Conservation (phyloP, 2,329 filamentous ascomycete genomes). For the Penicillium sp. region DNA sequence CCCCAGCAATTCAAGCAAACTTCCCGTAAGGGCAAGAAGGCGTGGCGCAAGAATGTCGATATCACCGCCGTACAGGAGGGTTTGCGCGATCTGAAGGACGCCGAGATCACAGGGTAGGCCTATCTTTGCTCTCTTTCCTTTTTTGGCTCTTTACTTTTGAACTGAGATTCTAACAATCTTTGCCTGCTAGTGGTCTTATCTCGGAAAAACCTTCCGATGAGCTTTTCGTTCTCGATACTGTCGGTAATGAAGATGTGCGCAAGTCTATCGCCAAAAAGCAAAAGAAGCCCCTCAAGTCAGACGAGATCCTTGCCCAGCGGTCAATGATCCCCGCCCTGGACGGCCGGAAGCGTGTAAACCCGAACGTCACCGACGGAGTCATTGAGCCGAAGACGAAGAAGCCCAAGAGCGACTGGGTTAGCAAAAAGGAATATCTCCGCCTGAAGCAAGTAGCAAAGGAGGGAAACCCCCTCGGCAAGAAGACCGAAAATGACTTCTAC, state of each 20-base stretch:
- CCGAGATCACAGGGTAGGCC: conserved; percentile 80
- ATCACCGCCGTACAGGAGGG: conserved; percentile 81
- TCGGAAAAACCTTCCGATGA: conserved; percentile 78
- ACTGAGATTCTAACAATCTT: conserved; percentile 11
- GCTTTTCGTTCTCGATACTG: conserved; percentile 79
- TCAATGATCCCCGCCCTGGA: conserved; percentile 78
- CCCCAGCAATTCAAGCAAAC: conserved; percentile 82
- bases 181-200: conserved; percentile 68
- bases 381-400: conserved; percentile 67
- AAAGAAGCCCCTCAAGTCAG: conserved; percentile 84
- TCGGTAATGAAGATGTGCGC: conserved; percentile 65
- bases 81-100: conserved; percentile 77
- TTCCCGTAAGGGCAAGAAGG: conserved; percentile 96
- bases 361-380: conserved; percentile 70
- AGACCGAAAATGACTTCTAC: conserved; percentile 60
- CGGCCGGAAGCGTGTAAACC: conserved; percentile 70
- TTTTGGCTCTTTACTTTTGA: not conserved
- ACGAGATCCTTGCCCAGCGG: conserved; percentile 84
- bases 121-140: not conserved
- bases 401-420: conserved; percentile 73
- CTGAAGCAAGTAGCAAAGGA: conserved; percentile 78
- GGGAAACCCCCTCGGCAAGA: conserved; percentile 45
- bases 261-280: conserved; percentile 64
- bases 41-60: conserved; percentile 98
- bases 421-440: conserved; percentile 76